phyloP scores from a whole-genome alignment of 352 stramenopile species.

The Phytophthora chlamydospora region DNA sequence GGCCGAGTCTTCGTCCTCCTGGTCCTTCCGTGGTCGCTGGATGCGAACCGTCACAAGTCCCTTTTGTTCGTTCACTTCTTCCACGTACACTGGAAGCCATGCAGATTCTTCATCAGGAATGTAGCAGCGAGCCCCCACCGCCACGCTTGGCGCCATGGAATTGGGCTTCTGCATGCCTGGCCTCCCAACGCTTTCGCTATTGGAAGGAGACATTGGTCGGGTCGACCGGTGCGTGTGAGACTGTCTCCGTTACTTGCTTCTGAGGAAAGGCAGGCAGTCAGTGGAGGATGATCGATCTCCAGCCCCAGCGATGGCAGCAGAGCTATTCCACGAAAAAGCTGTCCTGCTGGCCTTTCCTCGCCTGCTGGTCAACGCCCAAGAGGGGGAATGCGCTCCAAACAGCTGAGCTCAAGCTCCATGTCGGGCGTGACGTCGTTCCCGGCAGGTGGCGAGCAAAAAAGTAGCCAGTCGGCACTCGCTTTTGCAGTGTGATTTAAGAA shows the following conservation, averaged over 20 bases:
- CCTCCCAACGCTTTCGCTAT: conserved; percentile 19
- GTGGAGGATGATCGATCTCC: conserved; percentile 1
- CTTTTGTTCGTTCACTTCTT: conserved; percentile 58
- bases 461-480: conserved; percentile 29
- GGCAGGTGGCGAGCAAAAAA: conserved; percentile 17
- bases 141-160: conserved; percentile 39
- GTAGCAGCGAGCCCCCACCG: conserved; percentile 74
- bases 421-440: conserved; percentile 28
- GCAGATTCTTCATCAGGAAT: conserved; percentile 66
- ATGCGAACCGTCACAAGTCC: conserved; percentile 51
- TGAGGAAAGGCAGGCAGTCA: conserved; percentile 18
- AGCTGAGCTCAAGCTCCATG: conserved; percentile 38
- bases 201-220: conserved; percentile 29
- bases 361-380: conserved; percentile 34
- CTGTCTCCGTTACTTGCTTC: conserved; percentile 19
- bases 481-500: conserved; percentile 17
- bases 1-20: conserved; percentile 31
- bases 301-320: conserved; percentile 8
- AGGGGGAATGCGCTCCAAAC: conserved; percentile 38
- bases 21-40: conserved; percentile 34
- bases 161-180: conserved; percentile 19
- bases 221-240: conserved; percentile 10
- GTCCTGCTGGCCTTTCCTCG: conserved; percentile 27
- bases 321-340: conserved; percentile 13
- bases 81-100: conserved; percentile 78